Evolutionary conservation across 306 rosid species (phyloP).

Genomic region (Dalbergia oliveri): DNA sequence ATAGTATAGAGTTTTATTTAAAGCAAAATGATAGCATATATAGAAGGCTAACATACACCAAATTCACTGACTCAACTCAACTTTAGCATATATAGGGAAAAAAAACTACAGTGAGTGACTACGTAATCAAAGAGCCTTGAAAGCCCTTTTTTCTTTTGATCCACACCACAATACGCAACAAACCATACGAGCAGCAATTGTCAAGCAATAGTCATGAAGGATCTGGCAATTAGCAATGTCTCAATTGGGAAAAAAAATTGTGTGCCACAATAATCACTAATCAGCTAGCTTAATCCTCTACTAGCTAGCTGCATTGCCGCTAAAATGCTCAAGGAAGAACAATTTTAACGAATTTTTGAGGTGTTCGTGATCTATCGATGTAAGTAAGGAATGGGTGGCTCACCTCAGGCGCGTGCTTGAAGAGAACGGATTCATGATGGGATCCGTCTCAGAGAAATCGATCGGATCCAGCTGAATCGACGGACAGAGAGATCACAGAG

Average conservation of each 20-base stretch:
- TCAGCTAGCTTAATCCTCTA: slow-evolving; percentile 41
- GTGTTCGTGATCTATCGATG: neutral
- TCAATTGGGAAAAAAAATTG: neutral
- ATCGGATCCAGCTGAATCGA: slow-evolving; percentile 50
- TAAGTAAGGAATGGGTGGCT: neutral
- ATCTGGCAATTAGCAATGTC: slow-evolving; percentile 27
- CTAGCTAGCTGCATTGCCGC: slow-evolving; percentile 12
- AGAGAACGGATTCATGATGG: slow-evolving; percentile 84
- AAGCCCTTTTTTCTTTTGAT: neutral
- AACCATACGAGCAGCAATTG: neutral
- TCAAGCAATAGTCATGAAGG: slow-evolving; percentile 12
- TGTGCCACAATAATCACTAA: slow-evolving; percentile 6
- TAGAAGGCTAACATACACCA: slow-evolving; percentile 1
- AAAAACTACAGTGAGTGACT: slow-evolving; percentile 2
- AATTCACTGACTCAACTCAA: neutral
- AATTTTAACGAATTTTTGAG: neutral
- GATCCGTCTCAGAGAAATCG: slow-evolving; percentile 53
- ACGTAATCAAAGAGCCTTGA: neutral
- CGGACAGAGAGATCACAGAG: slow-evolving; percentile 38
- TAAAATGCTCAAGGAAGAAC: neutral
- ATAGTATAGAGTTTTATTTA: neutral
- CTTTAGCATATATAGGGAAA: too few species aligned
- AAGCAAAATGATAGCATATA: neutral
- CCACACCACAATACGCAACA: neutral
- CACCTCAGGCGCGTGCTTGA: slow-evolving; percentile 50